Evolutionary conservation across 176 grass and related monocot genomes (phyloP).

Genomic region (Cenchrus americanus): DNA sequence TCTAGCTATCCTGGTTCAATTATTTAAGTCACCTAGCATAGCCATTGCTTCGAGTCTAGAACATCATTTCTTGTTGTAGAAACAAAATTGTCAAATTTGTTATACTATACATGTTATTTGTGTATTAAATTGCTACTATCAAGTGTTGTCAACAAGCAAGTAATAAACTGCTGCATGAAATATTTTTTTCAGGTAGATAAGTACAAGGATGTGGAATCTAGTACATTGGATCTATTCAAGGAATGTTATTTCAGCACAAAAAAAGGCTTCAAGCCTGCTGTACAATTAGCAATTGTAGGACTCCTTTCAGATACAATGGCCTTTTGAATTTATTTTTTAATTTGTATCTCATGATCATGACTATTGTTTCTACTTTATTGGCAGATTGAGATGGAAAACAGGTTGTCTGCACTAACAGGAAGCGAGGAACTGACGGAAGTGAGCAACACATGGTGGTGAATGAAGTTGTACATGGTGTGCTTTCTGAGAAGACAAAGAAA

Average conservation of each 20-base stretch:
- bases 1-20: too few relatives aligned
- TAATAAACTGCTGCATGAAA: too few relatives aligned
- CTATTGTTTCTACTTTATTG: neutral
- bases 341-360: neutral
- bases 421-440: neutral
- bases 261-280: neutral
- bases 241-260: neutral
- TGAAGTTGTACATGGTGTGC: neutral
- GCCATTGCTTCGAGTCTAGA: too few relatives aligned
- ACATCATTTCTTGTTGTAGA: too few relatives aligned
- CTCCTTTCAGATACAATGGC: neutral
- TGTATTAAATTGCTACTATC: too few relatives aligned
- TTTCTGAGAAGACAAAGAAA: neutral
- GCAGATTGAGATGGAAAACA: neutral
- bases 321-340: neutral
- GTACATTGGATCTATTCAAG: too few relatives aligned
- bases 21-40: too few relatives aligned
- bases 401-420: neutral
- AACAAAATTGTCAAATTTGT: too few relatives aligned
- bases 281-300: conserved; percentile 11
- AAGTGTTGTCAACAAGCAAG: too few relatives aligned
- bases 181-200: too few relatives aligned
- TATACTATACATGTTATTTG: too few relatives aligned
- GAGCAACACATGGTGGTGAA: neutral
- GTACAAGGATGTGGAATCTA: too few relatives aligned